These are phyloP conservation scores for Sphaerostilbella broomeana DNA, from an alignment of 2,329 filamentous ascomycete genomes.

Conservation along the genomic window DNA sequence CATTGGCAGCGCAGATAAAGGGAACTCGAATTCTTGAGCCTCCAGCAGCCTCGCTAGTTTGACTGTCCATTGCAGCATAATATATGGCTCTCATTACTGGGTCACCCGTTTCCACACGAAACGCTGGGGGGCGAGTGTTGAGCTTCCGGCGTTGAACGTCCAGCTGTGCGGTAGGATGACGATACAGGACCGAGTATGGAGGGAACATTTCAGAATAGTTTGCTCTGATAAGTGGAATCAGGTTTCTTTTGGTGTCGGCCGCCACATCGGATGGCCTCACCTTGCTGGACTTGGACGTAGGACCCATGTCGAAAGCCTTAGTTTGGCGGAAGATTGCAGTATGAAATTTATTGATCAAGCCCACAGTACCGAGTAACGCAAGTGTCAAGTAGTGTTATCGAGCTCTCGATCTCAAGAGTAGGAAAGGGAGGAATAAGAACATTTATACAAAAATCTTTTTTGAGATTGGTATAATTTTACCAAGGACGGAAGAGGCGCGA, in stretches of 20 bases:
- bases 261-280: conserved; percentile 55
- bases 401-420: no score
- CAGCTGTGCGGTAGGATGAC: conserved; percentile 43
- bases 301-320: conserved; percentile 24
- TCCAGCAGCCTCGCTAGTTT: conserved; percentile 27
- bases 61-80: conserved; percentile 41
- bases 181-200: conserved; percentile 53
- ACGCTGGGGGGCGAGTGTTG: conserved; percentile 36
- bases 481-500: neutral
- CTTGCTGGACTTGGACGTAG: conserved; percentile 25
- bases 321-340: neutral
- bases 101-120: conserved; percentile 49
- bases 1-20: conserved; percentile 68
- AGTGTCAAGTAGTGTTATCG: no score
- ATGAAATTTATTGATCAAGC: no score
- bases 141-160: conserved; percentile 29
- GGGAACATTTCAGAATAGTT: conserved; percentile 50
- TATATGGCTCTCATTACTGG: conserved; percentile 54
- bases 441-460: no score
- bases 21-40: conserved; percentile 43
- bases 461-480: no score
- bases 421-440: neutral
- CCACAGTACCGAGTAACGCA: no score
- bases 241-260: conserved; percentile 63
- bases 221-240: conserved; percentile 57